Percentiles rank a stretch among this genome's conserved stretches.
Conservation (phyloP, 768 basidiomycete species). For the Gymnopilus dilepis region DNA sequence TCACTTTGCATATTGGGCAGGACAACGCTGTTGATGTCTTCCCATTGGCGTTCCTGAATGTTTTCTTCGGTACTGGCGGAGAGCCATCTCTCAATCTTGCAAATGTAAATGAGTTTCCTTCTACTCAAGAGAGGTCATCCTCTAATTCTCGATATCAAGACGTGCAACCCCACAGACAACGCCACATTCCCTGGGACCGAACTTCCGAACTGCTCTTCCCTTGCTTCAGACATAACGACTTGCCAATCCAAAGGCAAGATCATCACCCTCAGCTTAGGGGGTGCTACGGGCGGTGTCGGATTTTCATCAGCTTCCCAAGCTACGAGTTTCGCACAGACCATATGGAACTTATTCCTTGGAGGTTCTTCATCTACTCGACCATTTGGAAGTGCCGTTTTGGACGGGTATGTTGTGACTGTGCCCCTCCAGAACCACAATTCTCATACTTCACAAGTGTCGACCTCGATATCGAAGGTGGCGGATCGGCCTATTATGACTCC, state of each 20-base stretch:
- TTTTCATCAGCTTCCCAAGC: constrained; percentile 67
- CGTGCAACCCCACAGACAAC: constrained; percentile 63
- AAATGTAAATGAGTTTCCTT: constrained; percentile 48
- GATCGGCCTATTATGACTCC: constrained; percentile 50
- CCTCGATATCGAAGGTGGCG: constrained; percentile 78
- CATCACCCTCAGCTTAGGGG: constrained; percentile 63
- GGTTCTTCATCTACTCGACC: constrained; percentile 61
- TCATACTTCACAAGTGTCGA: constrained; percentile 52
- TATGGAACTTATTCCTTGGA: constrained; percentile 78
- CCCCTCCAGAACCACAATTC: background rate
- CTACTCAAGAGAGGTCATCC: background rate
- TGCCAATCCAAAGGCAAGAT: constrained; percentile 72
- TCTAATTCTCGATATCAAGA: constrained; percentile 40
- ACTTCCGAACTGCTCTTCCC: constrained; percentile 63
- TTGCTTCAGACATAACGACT: constrained; percentile 63
- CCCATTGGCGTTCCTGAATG: constrained; percentile 70
- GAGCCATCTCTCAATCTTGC: constrained; percentile 71
- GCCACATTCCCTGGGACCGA: constrained; percentile 64
- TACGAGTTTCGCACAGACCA: constrained; percentile 60
- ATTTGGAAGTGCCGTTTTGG: constrained; percentile 73
- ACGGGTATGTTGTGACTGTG: constrained; percentile 53
- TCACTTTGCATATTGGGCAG: constrained; percentile 32
- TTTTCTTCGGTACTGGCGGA: constrained; percentile 67
- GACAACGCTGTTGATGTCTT: constrained; percentile 73
- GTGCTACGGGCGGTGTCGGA: constrained; percentile 64